Evolutionary conservation across 495 filamentous ascomycete species (phyloP), one percentile per base, ranked within the genome.

Genomic region (Chaetomium tenue): DNA sequence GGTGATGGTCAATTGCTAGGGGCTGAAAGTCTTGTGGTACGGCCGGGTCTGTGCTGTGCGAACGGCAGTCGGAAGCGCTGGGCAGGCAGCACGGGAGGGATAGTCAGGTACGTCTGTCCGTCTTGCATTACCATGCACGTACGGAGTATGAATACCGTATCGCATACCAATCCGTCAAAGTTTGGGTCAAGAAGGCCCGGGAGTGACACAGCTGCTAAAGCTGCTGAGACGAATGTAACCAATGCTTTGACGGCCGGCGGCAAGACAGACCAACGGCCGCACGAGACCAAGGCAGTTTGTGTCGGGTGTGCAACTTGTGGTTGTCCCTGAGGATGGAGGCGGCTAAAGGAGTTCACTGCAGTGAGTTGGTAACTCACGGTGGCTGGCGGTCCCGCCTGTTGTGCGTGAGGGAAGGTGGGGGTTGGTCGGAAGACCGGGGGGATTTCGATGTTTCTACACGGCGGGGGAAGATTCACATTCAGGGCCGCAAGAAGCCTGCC

Each of bases 371-470:
- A 23, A 12, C 6, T 28, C 20, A 56, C 28, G 54, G 54, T 64
- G 55, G 56, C 54, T 58, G 56, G 54, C 30, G 42, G 39, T 25
- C 18, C 54, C 22, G 62, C 13, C 40, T 28, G 50, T 46, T 59
- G 63, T 59, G 63, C 40, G 54, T 28, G 54, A 42, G 39, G 15
- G 40, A 18, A 58, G 37, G 63, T 64, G 63, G 63, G 63, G 63
- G 54, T 40, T 25, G 26, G 26, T 52, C 47, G 53, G 61, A 40
- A 40, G 7, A 11, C 23, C 28, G 20, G 46, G 15, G 15, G 25
- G 39, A 25, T 11, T 22, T 37, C 61, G 30, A 39, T 18, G 55
- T 54, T 53, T 18, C 53, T 23, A 37, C 55, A 39, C 33, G 55
- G 55, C 55, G 28, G 33, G 46, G 42, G 30, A 20, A n/a, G 13